Conservation (phyloP, 2,329 filamentous ascomycete species). For the Penicillium nordicum region DNA sequence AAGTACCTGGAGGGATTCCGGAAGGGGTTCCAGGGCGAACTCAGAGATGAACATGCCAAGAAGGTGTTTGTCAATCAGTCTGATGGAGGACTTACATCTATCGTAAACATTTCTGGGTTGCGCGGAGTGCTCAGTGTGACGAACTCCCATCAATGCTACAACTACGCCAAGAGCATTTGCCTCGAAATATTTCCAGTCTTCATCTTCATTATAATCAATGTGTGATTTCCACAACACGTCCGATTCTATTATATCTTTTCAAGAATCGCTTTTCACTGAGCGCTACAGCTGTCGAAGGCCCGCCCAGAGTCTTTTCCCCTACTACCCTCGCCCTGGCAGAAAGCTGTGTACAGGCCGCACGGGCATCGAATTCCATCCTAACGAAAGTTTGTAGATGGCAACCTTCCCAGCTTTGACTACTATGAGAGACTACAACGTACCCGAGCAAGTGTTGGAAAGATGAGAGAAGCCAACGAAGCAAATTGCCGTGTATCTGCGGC, state of each 20-base stretch:
- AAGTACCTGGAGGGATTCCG: conserved; percentile 57
- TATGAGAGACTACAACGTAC: conserved; percentile 17
- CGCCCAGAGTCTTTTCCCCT: conserved; percentile 8
- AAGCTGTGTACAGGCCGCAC: conserved; percentile 22
- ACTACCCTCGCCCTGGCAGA: conserved; percentile 21
- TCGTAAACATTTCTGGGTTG: conserved; percentile 46
- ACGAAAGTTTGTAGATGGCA: conserved; percentile 22
- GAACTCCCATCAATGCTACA: conserved; percentile 18
- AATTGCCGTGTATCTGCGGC: neutral
- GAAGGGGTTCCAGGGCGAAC: conserved; percentile 70
- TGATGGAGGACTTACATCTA: conserved; percentile 60
- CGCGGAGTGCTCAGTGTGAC: conserved; percentile 74
- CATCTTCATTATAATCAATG: conserved; percentile 29
- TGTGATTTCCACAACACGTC: conserved; percentile 27
- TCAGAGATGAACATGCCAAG: conserved; percentile 40
- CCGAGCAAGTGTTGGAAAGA: conserved; percentile 12
- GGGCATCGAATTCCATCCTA: conserved; percentile 20
- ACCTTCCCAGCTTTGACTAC: conserved; percentile 20
- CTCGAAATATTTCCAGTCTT: conserved; percentile 21
- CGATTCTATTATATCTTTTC: conserved; percentile 30
- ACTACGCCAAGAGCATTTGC: conserved; percentile 17
- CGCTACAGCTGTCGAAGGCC: neutral
- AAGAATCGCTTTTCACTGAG: conserved; percentile 12
- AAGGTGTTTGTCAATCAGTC: conserved; percentile 66
- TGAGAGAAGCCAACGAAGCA: conserved; percentile 5